Percentiles rank a stretch among this genome's conserved stretches.
These are phyloP conservation scores for Tylopilus orsonianus DNA, from an alignment of 1,284 basidiomycete genomes.

Conservation along the genomic window DNA sequence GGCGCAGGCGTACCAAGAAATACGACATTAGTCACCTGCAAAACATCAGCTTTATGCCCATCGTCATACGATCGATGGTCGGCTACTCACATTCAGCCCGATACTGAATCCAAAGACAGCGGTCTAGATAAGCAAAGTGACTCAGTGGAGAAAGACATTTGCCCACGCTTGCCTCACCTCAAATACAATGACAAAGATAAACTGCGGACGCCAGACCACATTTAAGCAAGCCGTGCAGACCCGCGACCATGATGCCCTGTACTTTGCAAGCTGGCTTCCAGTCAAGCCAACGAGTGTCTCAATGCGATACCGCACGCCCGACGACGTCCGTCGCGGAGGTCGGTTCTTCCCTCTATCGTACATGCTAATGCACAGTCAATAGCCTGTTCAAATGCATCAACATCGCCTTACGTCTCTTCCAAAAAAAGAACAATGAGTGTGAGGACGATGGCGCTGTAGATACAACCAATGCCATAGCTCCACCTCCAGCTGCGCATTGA, in stretches of 20 bases:
- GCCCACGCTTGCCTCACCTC: constrained; percentile 40
- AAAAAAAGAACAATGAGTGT: constrained; percentile 54
- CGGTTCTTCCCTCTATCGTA: constrained; percentile 65
- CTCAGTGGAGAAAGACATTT: background rate
- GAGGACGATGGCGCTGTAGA: constrained; percentile 59
- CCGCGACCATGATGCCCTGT: constrained; percentile 55
- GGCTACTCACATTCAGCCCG: constrained; percentile 63
- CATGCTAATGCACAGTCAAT: constrained; percentile 43
- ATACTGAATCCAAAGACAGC: constrained; percentile 68
- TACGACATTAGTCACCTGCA: constrained; percentile 66
- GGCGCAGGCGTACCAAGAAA: constrained; percentile 61
- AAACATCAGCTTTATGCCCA: constrained; percentile 1
- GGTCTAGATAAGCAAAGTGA: constrained; percentile 36
- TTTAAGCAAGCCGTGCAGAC: constrained; percentile 47
- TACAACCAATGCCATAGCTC: constrained; percentile 67
- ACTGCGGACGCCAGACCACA: constrained; percentile 65
- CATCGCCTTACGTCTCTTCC: constrained; percentile 59
- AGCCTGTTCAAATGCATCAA: background rate
- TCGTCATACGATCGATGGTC: background rate
- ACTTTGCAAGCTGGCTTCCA: constrained; percentile 59
- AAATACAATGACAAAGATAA: constrained; percentile 55
- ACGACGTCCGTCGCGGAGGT: constrained; percentile 44
- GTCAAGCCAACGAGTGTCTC: constrained; percentile 68
- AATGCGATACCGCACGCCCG: constrained; percentile 53
- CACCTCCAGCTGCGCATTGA: constrained; percentile 55